Evolutionary conservation across 2,329 filamentous ascomycete species (phyloP), one percentile per base, ranked within the genome.

Genomic region (Dothistroma septosporum): DNA sequence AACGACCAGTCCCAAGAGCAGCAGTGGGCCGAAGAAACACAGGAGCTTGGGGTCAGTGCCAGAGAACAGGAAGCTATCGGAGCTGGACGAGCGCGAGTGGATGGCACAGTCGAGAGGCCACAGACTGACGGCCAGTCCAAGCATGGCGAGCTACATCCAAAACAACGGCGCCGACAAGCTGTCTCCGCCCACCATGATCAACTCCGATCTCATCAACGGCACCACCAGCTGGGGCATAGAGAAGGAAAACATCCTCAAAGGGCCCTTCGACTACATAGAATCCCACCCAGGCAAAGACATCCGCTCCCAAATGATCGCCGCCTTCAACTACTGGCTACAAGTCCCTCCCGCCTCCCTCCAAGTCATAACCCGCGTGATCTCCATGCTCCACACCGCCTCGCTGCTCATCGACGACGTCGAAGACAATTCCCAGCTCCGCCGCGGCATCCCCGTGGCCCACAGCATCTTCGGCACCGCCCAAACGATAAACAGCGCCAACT

Each of bases 401-500:
- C 79, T 95, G 58, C 84, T 95, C 73, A 85, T 95, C 59, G 91
- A 96, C 76, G 92, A 96, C 74, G 91, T 96, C 7, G 90, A 96
- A 78, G 91, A 96, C 76, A 86, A 83, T 47, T 92, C 89, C 1
- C 77, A 86, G 64, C 82, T 95, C 31, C 87, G 91, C 46, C 84
- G 91, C 46, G 91, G 91, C 47, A 82, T 90, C 44, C 91, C 91
- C 12, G 91, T 93, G 21, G 89, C 91, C 2, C 90, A 96, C 76
- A 85, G 81, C 73, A 91, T 96, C 68, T 96, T 92, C 71, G 91
- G 91, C 63, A 86, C 88, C 3, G 87, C 91, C 6, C 91, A 96
- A 76, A 94, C 91, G 48, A 94, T 96, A 77, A 96, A 96, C 76
- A 89, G 87, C 54, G 90, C 91, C 65, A 96, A 95, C 76, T 95